A percentile compares a stretch with the other conserved stretches of the same genome.
These are phyloP conservation scores for Corniculantispora saksenae DNA, from an alignment of 2,329 filamentous ascomycete species.

Conservation along the genomic window DNA sequence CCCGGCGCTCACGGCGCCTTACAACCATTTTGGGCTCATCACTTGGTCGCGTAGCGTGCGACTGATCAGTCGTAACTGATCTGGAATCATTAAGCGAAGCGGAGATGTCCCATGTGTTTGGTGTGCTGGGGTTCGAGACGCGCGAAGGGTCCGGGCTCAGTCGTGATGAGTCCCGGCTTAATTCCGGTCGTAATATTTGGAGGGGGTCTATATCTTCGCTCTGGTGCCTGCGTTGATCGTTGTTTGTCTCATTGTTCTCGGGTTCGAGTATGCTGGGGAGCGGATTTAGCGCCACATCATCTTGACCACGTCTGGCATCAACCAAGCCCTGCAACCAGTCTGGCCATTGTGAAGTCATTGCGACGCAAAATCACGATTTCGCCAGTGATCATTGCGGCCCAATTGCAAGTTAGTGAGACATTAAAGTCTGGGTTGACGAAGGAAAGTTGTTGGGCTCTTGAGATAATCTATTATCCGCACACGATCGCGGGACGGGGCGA, in stretches of 20 bases:
- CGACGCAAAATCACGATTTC: not conserved
- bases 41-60: not conserved
- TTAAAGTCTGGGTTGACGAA: not conserved
- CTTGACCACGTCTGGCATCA: not conserved
- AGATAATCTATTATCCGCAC: not conserved
- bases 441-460: not conserved
- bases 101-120: not conserved
- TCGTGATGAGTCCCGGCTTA: not conserved
- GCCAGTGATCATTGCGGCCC: not conserved
- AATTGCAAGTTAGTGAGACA: not conserved
- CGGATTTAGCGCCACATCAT: not conserved
- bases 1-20: constrained; percentile 15
- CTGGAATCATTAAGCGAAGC: not conserved
- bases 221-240: not conserved
- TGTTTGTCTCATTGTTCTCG: not conserved
- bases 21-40: constrained; percentile 6
- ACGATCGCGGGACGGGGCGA: constrained; percentile 3
- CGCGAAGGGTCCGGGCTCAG: not conserved
- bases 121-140: not conserved
- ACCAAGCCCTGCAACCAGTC: not conserved
- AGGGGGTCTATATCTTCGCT: not conserved
- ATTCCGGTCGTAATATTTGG: not conserved
- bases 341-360: constrained; percentile 8
- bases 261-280: not conserved
- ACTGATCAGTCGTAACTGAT: not conserved